These are phyloP conservation scores for Mrakia blollopis DNA, from an alignment of 768 basidiomycete species.

Conservation along the genomic window DNA sequence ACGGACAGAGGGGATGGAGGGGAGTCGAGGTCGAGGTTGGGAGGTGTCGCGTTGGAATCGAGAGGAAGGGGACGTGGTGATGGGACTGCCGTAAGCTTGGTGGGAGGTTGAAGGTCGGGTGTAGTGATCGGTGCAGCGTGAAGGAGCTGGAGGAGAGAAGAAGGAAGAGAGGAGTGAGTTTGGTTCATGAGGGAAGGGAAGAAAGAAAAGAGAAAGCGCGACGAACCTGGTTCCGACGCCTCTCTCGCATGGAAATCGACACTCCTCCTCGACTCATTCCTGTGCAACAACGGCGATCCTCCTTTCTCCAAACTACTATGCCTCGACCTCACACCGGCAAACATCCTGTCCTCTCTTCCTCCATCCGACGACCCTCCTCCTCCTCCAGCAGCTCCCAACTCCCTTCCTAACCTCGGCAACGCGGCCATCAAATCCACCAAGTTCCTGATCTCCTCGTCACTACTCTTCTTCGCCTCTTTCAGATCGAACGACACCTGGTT, in stretches of 20 bases:
- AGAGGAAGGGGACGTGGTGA: not conserved
- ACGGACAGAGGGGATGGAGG: constrained; percentile 9
- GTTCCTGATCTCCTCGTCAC: constrained; percentile 10
- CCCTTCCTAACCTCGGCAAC: constrained; percentile 2
- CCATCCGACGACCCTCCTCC: constrained; percentile 2
- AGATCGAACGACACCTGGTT: not conserved
- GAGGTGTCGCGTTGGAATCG: not conserved
- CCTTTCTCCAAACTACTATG: constrained; percentile 5
- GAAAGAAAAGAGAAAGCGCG: no score
- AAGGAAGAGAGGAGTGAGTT: not conserved
- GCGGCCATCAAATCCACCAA: not conserved
- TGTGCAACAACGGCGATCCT: not conserved
- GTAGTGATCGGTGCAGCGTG: constrained; percentile 2
- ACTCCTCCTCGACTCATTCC: constrained; percentile 15
- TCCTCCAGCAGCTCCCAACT: not conserved
- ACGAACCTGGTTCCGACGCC: not conserved
- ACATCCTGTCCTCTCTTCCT: not conserved
- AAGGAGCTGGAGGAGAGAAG: not conserved
- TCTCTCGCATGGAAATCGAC: constrained; percentile 1
- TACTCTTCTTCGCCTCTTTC: constrained; percentile 6
- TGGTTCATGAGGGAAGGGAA: not conserved
- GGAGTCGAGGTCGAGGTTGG: not conserved
- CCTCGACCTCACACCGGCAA: not conserved
- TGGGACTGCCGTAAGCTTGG: not conserved
- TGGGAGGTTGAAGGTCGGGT: constrained; percentile 1